These are phyloP conservation scores for Dentipellis sp. DNA, from an alignment of 768 basidiomycete genomes.

Conservation along the genomic window DNA sequence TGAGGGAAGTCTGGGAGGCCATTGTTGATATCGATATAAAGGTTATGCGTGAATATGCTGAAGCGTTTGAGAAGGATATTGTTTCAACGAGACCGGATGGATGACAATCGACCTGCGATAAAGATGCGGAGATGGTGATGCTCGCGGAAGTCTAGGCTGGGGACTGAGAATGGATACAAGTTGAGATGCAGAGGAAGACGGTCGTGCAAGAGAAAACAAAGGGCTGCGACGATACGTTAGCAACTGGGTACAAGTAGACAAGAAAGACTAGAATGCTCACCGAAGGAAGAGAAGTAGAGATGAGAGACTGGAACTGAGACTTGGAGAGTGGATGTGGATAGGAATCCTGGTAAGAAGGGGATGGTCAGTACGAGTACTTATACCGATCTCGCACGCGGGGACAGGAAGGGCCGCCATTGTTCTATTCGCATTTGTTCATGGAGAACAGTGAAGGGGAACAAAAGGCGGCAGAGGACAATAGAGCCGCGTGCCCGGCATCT, in stretches of 20 bases:
- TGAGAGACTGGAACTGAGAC: slow-evolving; percentile 8
- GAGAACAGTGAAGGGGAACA: no score
- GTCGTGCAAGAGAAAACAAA: slow-evolving; percentile 11
- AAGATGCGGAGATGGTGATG: background rate
- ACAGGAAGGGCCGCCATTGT: no score
- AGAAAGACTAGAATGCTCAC: slow-evolving; percentile 12
- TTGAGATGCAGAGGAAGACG: slow-evolving; percentile 25
- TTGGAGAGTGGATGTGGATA: background rate
- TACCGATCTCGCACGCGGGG: no score
- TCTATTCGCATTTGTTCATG: no score
- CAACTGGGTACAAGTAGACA: slow-evolving; percentile 17
- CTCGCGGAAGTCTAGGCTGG: slow-evolving; percentile 7
- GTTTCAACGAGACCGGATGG: slow-evolving; percentile 29
- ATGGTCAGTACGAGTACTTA: no score
- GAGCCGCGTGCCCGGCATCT: no score
- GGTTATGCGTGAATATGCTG: background rate
- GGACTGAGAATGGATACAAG: background rate
- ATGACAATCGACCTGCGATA: slow-evolving; percentile 60
- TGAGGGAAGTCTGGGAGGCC: slow-evolving; percentile 34
- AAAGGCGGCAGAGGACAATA: no score
- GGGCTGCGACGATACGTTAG: slow-evolving; percentile 1
- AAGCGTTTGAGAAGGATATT: background rate
- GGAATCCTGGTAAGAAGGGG: slow-evolving; percentile 1
- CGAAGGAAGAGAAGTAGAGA: slow-evolving; percentile 15
- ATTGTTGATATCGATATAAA: slow-evolving; percentile 4